A percentile compares a stretch with the other conserved stretches of the same genome.
These are phyloP conservation scores for Talaromyces sp. DNA, from an alignment of 2,329 filamentous ascomycete genomes.

Conservation along the genomic window DNA sequence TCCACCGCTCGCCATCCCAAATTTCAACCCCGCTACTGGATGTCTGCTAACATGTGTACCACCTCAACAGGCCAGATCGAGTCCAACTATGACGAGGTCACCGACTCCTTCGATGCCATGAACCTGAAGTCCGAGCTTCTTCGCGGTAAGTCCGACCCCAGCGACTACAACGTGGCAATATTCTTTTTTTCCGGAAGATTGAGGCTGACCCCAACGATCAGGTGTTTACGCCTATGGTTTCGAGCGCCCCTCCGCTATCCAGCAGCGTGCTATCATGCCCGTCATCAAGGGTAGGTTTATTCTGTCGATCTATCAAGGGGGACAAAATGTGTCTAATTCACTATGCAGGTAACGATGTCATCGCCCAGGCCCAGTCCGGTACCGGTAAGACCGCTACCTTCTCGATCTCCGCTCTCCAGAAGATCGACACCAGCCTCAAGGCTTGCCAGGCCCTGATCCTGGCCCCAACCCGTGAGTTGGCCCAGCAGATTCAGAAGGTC, in stretches of 20 bases:
- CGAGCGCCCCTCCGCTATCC: slow-evolving; percentile 98
- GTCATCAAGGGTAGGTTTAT: slow-evolving; percentile 87
- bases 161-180: slow-evolving; percentile 10
- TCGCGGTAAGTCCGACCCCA: slow-evolving; percentile 60
- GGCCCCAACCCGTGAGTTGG: slow-evolving; percentile 95
- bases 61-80: slow-evolving; percentile 81
- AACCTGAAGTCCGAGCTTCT: slow-evolving; percentile 94
- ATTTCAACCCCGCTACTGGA: not conserved
- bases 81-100: slow-evolving; percentile 99
- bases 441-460: slow-evolving; percentile 97
- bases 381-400: slow-evolving; percentile 99
- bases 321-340: not conserved
- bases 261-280: slow-evolving; percentile 99
- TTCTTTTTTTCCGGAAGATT: slow-evolving; percentile 14
- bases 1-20: not conserved
- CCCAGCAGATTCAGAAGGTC: slow-evolving; percentile 99
- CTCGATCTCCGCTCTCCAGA: slow-evolving; percentile 98
- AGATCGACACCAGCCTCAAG: slow-evolving; percentile 93
- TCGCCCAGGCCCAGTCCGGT: slow-evolving; percentile 98
- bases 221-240: slow-evolving; percentile 99
- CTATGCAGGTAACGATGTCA: slow-evolving; percentile 82
- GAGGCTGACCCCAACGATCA: slow-evolving; percentile 26
- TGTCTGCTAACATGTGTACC: slow-evolving; percentile 12
- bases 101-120: slow-evolving; percentile 99
- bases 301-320: not conserved